phyloP scores from a whole-genome alignment of 2,329 filamentous ascomycete genomes.

The Trichoderma semiorbis region DNA sequence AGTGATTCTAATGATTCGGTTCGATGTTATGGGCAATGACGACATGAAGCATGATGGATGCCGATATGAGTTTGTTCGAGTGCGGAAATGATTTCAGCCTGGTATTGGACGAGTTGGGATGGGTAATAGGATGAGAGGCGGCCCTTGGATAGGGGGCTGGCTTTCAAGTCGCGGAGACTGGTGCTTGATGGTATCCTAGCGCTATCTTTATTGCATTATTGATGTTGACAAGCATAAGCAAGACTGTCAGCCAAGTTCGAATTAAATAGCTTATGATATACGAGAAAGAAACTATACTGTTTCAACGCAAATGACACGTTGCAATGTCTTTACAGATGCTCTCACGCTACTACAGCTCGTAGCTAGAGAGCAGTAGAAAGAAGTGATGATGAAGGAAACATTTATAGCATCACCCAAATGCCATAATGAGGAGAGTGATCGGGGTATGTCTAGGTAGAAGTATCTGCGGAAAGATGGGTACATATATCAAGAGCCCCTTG shows the following conservation, averaged over 20 bases:
- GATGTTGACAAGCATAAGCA: background rate
- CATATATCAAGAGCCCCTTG: background rate
- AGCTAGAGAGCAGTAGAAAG: background rate
- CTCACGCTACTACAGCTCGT: background rate
- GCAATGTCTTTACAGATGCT: background rate
- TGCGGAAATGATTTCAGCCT: background rate
- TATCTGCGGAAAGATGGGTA: background rate
- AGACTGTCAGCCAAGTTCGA: background rate
- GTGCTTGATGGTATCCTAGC: background rate
- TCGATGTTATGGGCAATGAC: background rate
- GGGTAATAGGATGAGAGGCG: background rate
- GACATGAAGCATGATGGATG: background rate
- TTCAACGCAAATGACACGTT: background rate
- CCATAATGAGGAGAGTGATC: background rate
- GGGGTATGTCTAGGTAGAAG: rapidly evolving
- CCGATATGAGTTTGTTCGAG: background rate
- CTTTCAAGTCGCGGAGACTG: background rate
- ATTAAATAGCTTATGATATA: background rate
- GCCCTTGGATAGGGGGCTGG: background rate
- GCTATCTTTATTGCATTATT: background rate
- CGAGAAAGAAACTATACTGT: background rate
- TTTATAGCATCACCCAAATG: background rate
- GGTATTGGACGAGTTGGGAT: background rate
- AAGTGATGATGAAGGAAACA: background rate
- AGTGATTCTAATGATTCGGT: background rate